Conservation (phyloP, 352 stramenopile genomes). For the Globisporangium echinulatum region DNA sequence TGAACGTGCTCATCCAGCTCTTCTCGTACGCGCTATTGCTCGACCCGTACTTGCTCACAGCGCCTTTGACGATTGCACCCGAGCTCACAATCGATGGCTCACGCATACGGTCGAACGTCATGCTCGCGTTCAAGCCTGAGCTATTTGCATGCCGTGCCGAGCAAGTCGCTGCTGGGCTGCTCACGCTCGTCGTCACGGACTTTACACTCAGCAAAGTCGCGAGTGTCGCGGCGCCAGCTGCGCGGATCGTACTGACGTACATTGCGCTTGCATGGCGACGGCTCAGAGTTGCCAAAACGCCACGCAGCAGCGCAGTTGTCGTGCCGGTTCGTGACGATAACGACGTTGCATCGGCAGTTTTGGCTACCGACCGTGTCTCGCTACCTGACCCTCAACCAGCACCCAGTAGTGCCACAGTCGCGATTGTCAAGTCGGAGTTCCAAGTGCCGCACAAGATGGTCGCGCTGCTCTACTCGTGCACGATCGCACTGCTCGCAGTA, state of each 20-base stretch:
- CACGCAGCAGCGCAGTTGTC: constrained; percentile 15
- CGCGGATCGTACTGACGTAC: constrained; percentile 19
- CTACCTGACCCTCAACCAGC: too few species aligned
- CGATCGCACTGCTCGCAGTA: constrained; percentile 63
- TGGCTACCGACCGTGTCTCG: too few species aligned
- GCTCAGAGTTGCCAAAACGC: neutral
- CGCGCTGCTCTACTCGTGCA: constrained; percentile 70
- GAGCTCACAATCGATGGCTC: constrained; percentile 36
- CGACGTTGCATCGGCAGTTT: neutral
- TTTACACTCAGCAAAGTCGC: constrained; percentile 65
- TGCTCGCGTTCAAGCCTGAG: constrained; percentile 55
- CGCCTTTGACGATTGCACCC: constrained; percentile 23
- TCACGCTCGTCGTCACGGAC: constrained; percentile 70
- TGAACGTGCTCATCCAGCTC: constrained; percentile 79
- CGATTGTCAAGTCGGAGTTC: constrained; percentile 43
- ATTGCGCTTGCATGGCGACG: constrained; percentile 11
- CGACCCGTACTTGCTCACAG: constrained; percentile 57
- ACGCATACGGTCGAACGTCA: constrained; percentile 44
- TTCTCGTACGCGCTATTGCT: constrained; percentile 66
- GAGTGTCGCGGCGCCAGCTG: constrained; percentile 22
- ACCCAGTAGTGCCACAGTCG: too few species aligned
- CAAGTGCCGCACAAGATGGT: constrained; percentile 81
- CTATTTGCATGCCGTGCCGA: constrained; percentile 51
- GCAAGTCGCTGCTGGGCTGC: constrained; percentile 50
- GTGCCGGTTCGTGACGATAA: constrained; percentile 11